Conservation (phyloP, 169 alveolate species). For the Eimeria falciformis region DNA sequence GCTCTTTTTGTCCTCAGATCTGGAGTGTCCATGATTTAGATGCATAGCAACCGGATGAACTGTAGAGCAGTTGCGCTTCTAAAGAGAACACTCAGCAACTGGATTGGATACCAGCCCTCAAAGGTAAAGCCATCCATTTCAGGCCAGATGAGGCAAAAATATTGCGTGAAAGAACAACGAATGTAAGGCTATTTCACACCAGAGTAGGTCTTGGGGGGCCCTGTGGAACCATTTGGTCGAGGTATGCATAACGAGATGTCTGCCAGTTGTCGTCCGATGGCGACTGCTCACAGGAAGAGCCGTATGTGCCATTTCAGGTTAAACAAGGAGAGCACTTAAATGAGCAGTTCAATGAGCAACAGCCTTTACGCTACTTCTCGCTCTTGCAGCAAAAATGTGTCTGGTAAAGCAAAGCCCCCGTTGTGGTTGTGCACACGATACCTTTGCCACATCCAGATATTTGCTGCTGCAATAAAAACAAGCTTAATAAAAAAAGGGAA, state of each 20-base stretch:
- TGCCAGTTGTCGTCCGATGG: background rate
- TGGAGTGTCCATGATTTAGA: background rate
- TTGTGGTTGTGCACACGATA: too few species aligned
- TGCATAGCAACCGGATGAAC: background rate
- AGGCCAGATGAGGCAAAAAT: background rate
- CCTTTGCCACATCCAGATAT: too few species aligned
- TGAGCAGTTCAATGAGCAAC: too few species aligned
- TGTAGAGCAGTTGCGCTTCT: background rate
- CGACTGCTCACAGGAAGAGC: too few species aligned
- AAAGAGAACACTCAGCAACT: background rate
- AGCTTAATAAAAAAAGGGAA: too few species aligned
- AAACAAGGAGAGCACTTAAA: too few species aligned
- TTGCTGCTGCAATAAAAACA: too few species aligned
- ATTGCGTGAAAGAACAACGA: background rate
- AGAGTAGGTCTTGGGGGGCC: constrained; percentile 63
- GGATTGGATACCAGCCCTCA: background rate
- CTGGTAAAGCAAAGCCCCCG: too few species aligned
- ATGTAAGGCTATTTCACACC: background rate
- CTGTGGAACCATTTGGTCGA: constrained; percentile 39
- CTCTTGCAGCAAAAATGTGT: too few species aligned
- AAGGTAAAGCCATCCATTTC: background rate
- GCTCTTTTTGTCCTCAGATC: background rate
- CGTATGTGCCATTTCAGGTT: too few species aligned
- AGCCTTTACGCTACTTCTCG: too few species aligned
- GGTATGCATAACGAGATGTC: background rate